phyloP scores from a whole-genome alignment of 2,329 filamentous ascomycete species.

The Hypoxylon sp. region DNA sequence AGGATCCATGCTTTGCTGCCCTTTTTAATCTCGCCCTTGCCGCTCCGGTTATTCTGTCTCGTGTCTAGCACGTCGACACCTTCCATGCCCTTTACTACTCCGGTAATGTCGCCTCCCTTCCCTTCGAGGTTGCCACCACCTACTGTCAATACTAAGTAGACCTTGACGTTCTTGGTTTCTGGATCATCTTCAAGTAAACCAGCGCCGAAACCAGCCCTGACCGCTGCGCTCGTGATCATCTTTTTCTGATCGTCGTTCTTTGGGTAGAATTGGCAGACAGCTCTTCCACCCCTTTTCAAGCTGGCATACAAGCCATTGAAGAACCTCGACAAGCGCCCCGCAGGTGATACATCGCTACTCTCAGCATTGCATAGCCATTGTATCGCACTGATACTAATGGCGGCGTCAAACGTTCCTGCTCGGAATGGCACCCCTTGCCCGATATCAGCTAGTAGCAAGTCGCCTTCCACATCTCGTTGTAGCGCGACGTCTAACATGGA shows the following conservation, averaged over 20 bases:
- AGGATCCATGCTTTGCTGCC: constrained; percentile 88
- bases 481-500: constrained; percentile 98
- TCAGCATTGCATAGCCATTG: constrained; percentile 99
- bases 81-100: constrained; percentile 90
- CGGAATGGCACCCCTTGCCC: constrained; percentile 96
- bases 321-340: constrained; percentile 84
- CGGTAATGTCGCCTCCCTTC: constrained; percentile 84
- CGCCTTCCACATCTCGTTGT: constrained; percentile 91
- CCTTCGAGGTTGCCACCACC: constrained; percentile 70
- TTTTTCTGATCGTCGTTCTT: constrained; percentile 92
- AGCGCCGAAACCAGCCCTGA: constrained; percentile 94
- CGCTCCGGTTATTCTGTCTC: constrained; percentile 66
- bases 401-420: constrained; percentile 92
- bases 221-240: constrained; percentile 92
- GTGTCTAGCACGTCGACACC: constrained; percentile 85
- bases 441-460: constrained; percentile 94
- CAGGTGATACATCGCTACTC: constrained; percentile 84
- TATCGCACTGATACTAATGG: constrained; percentile 94
- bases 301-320: constrained; percentile 93
- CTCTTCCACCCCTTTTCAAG: constrained; percentile 85
- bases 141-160: constrained; percentile 95
- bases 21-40: constrained; percentile 76
- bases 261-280: constrained; percentile 98
- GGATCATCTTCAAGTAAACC: constrained; percentile 96
- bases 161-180: constrained; percentile 94